Percentiles rank a stretch among this genome's conserved stretches.
Evolutionary conservation across 2,329 filamentous ascomycete genomes (phyloP).

Genomic region (Fusarium sp.): DNA sequence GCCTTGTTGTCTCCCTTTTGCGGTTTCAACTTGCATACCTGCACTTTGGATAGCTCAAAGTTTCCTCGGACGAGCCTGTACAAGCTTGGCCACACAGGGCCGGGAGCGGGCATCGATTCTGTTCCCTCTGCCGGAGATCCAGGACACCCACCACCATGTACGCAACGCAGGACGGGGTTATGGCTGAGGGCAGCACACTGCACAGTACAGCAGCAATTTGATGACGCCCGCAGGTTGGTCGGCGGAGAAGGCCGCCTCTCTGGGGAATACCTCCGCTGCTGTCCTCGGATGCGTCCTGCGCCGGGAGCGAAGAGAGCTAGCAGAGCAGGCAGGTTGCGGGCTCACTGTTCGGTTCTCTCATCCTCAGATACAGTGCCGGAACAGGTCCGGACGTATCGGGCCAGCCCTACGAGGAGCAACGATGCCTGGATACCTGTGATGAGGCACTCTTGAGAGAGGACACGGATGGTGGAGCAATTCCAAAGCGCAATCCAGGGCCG

Average conservation of each 20-base stretch:
- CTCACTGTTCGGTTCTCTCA: neutral
- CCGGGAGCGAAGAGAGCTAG: neutral
- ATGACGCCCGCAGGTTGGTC: neutral
- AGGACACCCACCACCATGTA: neutral
- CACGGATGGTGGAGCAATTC: slow-evolving; percentile 1
- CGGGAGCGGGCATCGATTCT: slow-evolving; percentile 1
- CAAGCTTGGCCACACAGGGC: neutral
- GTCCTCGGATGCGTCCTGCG: neutral
- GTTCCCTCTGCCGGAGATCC: slow-evolving; percentile 5
- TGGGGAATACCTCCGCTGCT: neutral
- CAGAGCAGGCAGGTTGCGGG: neutral
- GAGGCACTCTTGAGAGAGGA: too few relatives aligned
- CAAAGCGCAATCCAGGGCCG: slow-evolving; percentile 7
- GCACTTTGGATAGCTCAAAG: slow-evolving; percentile 21
- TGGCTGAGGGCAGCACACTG: slow-evolving; percentile 4
- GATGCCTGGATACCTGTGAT: too few relatives aligned
- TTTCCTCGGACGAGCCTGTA: slow-evolving; percentile 2
- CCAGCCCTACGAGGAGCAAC: slow-evolving; percentile 19
- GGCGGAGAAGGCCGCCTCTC: slow-evolving; percentile 3
- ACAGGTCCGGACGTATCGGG: neutral
- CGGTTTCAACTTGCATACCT: slow-evolving; percentile 5
- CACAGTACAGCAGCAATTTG: neutral
- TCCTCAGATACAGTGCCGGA: neutral
- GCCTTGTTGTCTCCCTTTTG: slow-evolving; percentile 12
- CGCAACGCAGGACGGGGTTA: too few relatives aligned